Evolutionary conservation across 2,329 filamentous ascomycete species (phyloP).

Genomic region (Periconia macrospinosa): DNA sequence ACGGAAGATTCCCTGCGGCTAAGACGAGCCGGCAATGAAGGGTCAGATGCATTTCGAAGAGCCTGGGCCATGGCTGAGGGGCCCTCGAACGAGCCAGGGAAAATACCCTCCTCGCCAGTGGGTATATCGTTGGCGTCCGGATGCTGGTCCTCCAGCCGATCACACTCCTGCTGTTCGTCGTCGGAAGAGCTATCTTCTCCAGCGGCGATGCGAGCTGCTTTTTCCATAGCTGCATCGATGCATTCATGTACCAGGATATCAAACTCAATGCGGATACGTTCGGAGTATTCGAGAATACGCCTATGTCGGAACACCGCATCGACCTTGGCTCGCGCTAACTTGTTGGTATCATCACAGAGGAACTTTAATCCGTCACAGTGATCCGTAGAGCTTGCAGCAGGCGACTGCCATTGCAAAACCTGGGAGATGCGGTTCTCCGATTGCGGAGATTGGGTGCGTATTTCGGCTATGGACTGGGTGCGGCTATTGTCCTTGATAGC

Average conservation of each 20-base stretch:
- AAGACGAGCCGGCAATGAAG: constrained; percentile 46
- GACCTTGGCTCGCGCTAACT: constrained; percentile 81
- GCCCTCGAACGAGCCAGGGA: constrained; percentile 61
- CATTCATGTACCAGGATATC: constrained; percentile 92
- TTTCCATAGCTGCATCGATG: constrained; percentile 86
- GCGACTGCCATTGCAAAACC: constrained; percentile 95
- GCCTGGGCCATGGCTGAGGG: constrained; percentile 60
- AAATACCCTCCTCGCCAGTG: constrained; percentile 58
- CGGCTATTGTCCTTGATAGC: constrained; percentile 80
- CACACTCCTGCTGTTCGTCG: constrained; percentile 45
- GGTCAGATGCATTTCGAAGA: constrained; percentile 58
- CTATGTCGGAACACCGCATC: constrained; percentile 91
- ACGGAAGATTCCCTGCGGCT: constrained; percentile 62
- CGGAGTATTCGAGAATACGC: constrained; percentile 91
- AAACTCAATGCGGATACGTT: constrained; percentile 93
- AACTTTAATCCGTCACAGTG: constrained; percentile 88
- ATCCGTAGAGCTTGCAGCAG: constrained; percentile 85
- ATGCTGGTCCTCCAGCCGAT: constrained; percentile 49
- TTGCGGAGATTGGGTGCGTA: constrained; percentile 91
- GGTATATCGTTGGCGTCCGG: constrained; percentile 47
- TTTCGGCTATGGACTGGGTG: constrained; percentile 68
- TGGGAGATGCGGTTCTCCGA: constrained; percentile 94
- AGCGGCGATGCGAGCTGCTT: constrained; percentile 84
- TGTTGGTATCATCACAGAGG: constrained; percentile 88
- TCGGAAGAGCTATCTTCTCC: constrained; percentile 81